Conservation (phyloP, 441 rosid genomes). For the Brassica balearica region DNA sequence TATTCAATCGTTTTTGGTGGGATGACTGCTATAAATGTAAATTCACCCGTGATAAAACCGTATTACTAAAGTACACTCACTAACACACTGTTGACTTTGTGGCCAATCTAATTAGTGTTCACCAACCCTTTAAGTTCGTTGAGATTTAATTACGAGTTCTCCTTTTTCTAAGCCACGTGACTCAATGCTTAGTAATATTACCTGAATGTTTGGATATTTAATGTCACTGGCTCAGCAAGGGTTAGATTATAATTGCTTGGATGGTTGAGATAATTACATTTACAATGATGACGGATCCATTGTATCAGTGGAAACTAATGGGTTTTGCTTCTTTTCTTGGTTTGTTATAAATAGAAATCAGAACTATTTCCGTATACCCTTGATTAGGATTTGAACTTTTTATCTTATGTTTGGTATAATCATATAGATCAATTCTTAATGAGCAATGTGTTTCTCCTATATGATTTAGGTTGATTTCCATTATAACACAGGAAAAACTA, state of each 20-base stretch:
- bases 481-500: neutral
- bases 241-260: neutral
- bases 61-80: slow-evolving; percentile 37
- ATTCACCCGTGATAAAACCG: slow-evolving; percentile 16
- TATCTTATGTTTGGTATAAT: neutral
- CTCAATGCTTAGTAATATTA: neutral
- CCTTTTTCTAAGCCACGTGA: slow-evolving; percentile 28
- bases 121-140: slow-evolving; percentile 38
- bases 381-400: neutral
- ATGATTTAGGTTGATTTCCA: slow-evolving; percentile 15
- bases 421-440: neutral
- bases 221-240: slow-evolving; percentile 3
- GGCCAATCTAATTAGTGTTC: slow-evolving; percentile 27
- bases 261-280: slow-evolving; percentile 2
- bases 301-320: neutral
- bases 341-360: neutral
- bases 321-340: neutral
- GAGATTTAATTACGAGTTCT: slow-evolving; percentile 27
- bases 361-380: neutral
- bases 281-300: slow-evolving; percentile 18
- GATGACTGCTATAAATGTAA: neutral
- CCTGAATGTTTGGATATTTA: slow-evolving; percentile 15
- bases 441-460: neutral
- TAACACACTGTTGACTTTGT: slow-evolving; percentile 33
- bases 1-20: slow-evolving; percentile 20